These are phyloP conservation scores for Nasturtium officinale DNA, from an alignment of 345 rosid genomes.

Conservation along the genomic window DNA sequence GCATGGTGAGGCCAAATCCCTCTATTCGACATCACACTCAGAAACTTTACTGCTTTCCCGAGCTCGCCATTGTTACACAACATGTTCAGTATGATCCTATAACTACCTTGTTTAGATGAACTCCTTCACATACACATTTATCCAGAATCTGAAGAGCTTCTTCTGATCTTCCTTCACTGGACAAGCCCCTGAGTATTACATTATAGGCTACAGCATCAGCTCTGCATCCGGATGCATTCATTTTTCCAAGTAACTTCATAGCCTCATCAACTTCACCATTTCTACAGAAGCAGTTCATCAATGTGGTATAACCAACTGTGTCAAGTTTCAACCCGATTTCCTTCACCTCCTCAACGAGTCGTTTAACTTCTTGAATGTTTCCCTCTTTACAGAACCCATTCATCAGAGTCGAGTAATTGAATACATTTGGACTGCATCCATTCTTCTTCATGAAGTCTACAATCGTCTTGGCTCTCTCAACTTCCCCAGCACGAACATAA, in stretches of 20 bases:
- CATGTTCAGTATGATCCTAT: slow-evolving; percentile 76
- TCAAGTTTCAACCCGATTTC: slow-evolving; percentile 60
- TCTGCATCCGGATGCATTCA: slow-evolving; percentile 64
- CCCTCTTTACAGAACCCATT: slow-evolving; percentile 70
- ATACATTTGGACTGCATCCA: slow-evolving; percentile 71
- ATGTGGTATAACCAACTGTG: slow-evolving; percentile 70
- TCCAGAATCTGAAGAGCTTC: slow-evolving; percentile 71
- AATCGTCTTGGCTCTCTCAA: slow-evolving; percentile 70
- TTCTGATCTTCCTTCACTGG: slow-evolving; percentile 57
- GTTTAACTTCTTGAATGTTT: slow-evolving; percentile 59
- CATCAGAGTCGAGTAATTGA: slow-evolving; percentile 71
- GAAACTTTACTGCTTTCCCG: slow-evolving; percentile 55
- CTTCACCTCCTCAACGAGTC: slow-evolving; percentile 65
- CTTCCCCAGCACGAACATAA: slow-evolving; percentile 71
- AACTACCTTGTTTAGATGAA: slow-evolving; percentile 72
- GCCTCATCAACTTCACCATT: slow-evolving; percentile 59
- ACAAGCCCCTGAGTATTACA: slow-evolving; percentile 72
- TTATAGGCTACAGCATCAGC: slow-evolving; percentile 79
- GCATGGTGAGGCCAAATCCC: slow-evolving; percentile 73
- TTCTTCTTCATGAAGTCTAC: slow-evolving; percentile 80
- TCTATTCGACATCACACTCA: slow-evolving; percentile 64
- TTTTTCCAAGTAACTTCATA: slow-evolving; percentile 63
- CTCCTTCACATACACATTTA: slow-evolving; percentile 56
- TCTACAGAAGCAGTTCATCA: slow-evolving; percentile 72
- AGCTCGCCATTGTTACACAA: slow-evolving; percentile 63